Evolutionary conservation across 176 grass and related monocot genomes (phyloP), one percentile per base, ranked within the genome.

Genomic region (Chrysopogon serrulatus): DNA sequence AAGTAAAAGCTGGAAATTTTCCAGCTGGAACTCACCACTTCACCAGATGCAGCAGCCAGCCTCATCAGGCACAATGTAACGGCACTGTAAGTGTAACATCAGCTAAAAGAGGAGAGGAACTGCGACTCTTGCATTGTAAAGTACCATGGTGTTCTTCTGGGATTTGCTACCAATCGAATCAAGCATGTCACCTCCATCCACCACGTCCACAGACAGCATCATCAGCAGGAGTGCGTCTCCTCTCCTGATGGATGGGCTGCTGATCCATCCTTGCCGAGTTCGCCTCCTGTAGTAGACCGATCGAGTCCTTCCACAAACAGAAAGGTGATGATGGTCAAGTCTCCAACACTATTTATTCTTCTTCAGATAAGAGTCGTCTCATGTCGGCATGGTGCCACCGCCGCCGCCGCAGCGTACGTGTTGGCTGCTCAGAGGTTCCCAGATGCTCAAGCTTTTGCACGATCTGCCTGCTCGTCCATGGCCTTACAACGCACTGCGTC

Each of bases 311-410:
- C 83, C 65, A 40, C 60, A 80, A 89, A 75, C 37, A 74, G 76
- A 85, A 60, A 74, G 68, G 6, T 57, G 44, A n/a, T n/a, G n/a
- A 34, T 88, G 81, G 21, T 44, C 23, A 43, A 77, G 41, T 30
- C 28, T 57, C 33, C 28, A 54, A 65, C 21, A 24, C 44, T 78
- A 78, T 78, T 82, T 72, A 78, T 82, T 82, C 79, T n/a, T n/a
- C n/a, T 82, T 78, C 83, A 66, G 72, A 78, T 90, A 77, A 81
- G 77, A 84, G 65, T 39, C 81, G 43, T 76, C 72, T 76, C 81
- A 24, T 51, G 85, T 86, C 65, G 6, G 73, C 70, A 57, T 10
- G 31, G 36, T 26, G 47, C n/a, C n/a, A n/a, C n/a, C n/a, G n/a
- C n/a, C n/a, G n/a, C 28, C 17, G 10, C 70, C 1, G 23, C 18